Evolutionary conservation across 352 stramenopile species (phyloP), one percentile per base, ranked within the genome.

Genomic region (Globisporangium cederbergense): DNA sequence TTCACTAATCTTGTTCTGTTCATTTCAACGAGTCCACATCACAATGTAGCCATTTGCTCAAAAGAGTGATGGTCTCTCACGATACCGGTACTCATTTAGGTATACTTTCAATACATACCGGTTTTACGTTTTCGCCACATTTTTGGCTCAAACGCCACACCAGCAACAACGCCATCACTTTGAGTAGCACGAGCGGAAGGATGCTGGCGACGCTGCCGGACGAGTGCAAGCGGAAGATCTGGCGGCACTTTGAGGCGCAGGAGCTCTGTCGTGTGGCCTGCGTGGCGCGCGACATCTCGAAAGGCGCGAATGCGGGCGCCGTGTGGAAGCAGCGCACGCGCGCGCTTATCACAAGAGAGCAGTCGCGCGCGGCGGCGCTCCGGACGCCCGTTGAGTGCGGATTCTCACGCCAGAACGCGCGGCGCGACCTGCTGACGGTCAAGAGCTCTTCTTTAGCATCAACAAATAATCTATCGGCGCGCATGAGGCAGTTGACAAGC

Each of bases 171-270:
- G 25, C 25, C 25, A 28, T 28, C 25, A 28, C 25, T 28, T 28
- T 28, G 25, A 28, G 25, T 28, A 28, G 0, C 46, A 53, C 47
- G 47, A 53, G 47, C 22, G 20, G 8, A 9, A 62, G 8, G 20
- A 81, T 85, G 79, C 54, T 90, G 53, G 49, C 60, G 34, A n/a
- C 68, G 62, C 76, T 90, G 30, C 73, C 71, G 54, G 73, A 83
- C 67, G 81, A 90, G 60, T 88, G 78, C 67, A 89, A 88, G 72
- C 76, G 83, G 66, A 46, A 74, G 20, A 63, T 90, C 57, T 90
- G 81, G 81, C 49, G 60, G 42, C 83, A 78, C 51, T 64, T 90
- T 13, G 79, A 66, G 53, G 71, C 77, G 25, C 45, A 42, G 22
- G 76, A 83, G 65, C 78, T 90, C n/a, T 90, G 81, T 61, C 79